Conservation (phyloP, 371 early-diverging fungal species). For the Mucor circinelloides region DNA sequence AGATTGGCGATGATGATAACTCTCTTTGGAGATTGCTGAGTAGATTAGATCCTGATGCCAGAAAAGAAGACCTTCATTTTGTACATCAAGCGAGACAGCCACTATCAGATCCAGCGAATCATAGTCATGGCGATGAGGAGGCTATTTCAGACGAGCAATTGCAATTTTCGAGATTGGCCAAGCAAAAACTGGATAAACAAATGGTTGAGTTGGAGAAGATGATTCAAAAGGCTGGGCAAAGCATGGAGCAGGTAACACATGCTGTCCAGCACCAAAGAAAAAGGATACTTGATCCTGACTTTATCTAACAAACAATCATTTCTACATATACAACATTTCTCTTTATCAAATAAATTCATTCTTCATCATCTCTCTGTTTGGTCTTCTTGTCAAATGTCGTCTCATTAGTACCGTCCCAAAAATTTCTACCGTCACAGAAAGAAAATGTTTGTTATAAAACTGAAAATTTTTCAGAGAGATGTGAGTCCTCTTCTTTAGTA, state of each 20-base stretch:
- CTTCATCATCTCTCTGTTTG: neutral
- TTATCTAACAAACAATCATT: neutral
- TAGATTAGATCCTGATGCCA: slow-evolving; percentile 29
- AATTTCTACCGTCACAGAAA: slow-evolving; percentile 2
- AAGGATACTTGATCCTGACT: slow-evolving; percentile 5
- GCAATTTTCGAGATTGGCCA: slow-evolving; percentile 24
- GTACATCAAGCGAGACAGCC: neutral
- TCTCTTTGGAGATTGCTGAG: slow-evolving; percentile 39
- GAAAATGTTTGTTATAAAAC: neutral
- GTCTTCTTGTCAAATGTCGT: neutral
- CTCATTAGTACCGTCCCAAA: neutral
- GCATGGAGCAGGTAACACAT: slow-evolving; percentile 40
- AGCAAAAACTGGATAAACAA: slow-evolving; percentile 33
- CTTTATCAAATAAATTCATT: neutral
- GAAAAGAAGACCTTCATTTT: slow-evolving; percentile 9
- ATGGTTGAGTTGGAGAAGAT: slow-evolving; percentile 40
- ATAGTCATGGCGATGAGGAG: neutral
- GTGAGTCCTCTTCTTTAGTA: neutral
- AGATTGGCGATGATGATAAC: slow-evolving; percentile 6
- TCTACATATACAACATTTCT: no score
- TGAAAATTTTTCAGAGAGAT: neutral
- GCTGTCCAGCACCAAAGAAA: slow-evolving; percentile 33
- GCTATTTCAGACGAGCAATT: slow-evolving; percentile 8
- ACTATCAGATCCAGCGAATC: neutral
- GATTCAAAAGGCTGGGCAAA: slow-evolving; percentile 40